A percentile compares a stretch with the other conserved stretches of the same genome.
Conservation (phyloP, 139 green algal species). For the Micromonas commoda region DNA sequence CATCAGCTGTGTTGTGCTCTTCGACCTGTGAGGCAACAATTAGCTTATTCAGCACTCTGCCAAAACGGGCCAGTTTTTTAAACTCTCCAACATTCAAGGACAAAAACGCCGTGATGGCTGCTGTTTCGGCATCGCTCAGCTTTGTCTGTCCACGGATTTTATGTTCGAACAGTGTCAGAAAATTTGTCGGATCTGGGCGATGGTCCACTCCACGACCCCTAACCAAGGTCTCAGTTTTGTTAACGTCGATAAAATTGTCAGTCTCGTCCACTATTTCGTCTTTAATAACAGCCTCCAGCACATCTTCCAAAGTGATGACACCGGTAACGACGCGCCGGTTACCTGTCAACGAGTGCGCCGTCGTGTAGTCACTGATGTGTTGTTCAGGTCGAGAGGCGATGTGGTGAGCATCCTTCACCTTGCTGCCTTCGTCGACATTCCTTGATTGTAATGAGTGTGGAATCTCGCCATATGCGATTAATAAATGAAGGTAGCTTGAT, state of each 20-base stretch:
- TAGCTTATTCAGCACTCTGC: slow-evolving; percentile 31
- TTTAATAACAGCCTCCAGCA: slow-evolving; percentile 56
- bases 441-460: background rate
- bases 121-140: slow-evolving; percentile 42
- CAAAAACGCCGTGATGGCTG: slow-evolving; percentile 49
- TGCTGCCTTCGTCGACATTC: background rate
- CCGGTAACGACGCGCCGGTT: slow-evolving; percentile 33
- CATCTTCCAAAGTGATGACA: slow-evolving; percentile 64
- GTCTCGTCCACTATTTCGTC: slow-evolving; percentile 61
- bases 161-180: slow-evolving; percentile 48
- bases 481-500: slow-evolving; percentile 49
- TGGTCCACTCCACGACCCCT: background rate
- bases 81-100: slow-evolving; percentile 34
- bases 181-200: slow-evolving; percentile 37
- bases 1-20: slow-evolving; percentile 1
- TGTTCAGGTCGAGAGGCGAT: no score
- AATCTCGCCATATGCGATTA: slow-evolving; percentile 34
- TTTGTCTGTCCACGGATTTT: slow-evolving; percentile 32
- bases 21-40: slow-evolving; percentile 8
- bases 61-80: slow-evolving; percentile 16
- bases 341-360: background rate
- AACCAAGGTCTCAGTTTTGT: slow-evolving; percentile 2
- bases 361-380: background rate
- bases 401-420: background rate
- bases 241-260: slow-evolving; percentile 41